phyloP scores from a whole-genome alignment of 2,329 filamentous ascomycete genomes.

The Trichoderma polysporum region DNA sequence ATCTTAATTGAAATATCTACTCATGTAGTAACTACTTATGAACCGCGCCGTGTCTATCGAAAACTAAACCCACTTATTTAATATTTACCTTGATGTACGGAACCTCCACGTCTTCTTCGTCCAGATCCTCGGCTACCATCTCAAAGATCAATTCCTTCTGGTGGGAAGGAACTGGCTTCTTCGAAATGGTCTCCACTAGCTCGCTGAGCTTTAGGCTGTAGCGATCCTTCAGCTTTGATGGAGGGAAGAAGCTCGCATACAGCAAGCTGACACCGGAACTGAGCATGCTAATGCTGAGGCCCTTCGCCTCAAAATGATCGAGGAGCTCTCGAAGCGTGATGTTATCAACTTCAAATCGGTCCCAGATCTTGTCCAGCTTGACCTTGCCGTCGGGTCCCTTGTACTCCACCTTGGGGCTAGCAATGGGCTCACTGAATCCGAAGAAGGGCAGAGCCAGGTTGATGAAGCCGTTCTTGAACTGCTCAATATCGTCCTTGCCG shows the following conservation, averaged over 20 bases:
- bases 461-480: conserved; percentile 99
- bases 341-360: conserved; percentile 88
- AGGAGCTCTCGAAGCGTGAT: conserved; percentile 83
- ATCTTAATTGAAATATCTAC: conserved; percentile 2
- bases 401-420: conserved; percentile 90
- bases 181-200: conserved; percentile 83
- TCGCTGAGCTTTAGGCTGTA: conserved; percentile 81
- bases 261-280: conserved; percentile 95
- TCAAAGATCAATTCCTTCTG: conserved; percentile 97
- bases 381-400: conserved; percentile 75
- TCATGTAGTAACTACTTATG: neutral
- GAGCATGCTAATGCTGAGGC: conserved; percentile 84
- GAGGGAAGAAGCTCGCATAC: conserved; percentile 89
- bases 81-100: conserved; percentile 93
- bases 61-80: conserved; percentile 24
- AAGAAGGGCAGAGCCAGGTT: conserved; percentile 97
- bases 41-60: conserved; percentile 12
- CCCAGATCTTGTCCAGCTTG: conserved; percentile 93
- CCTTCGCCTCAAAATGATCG: conserved; percentile 75
- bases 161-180: conserved; percentile 86
- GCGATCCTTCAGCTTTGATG: conserved; percentile 76
- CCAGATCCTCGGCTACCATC: conserved; percentile 85
- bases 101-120: conserved; percentile 92
- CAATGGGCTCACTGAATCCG: conserved; percentile 95
- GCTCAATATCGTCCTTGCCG: conserved; percentile 92